Conservation (phyloP, 1,284 basidiomycete genomes). For the Porodaedalea pini region DNA sequence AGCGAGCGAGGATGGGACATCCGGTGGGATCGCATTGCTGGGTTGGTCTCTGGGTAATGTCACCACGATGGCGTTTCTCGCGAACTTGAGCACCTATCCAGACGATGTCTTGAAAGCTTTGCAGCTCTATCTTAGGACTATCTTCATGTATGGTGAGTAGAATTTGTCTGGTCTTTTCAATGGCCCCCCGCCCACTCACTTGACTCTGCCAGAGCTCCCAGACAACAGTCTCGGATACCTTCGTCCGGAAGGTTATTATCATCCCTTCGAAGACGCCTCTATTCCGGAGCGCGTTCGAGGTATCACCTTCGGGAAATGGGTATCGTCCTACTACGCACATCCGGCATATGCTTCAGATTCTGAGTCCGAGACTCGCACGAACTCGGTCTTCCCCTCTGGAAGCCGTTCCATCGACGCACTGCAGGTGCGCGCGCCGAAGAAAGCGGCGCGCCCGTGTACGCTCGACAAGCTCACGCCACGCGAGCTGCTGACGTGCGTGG, state of each 20-base stretch:
- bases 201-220: slow-evolving; percentile 10
- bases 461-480: slow-evolving; percentile 7
- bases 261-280: slow-evolving; percentile 10
- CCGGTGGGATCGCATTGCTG: slow-evolving; percentile 16
- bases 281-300: slow-evolving; percentile 8
- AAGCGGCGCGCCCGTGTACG: slow-evolving; percentile 1
- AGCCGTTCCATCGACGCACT: not conserved
- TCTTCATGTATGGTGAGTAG: slow-evolving; percentile 18
- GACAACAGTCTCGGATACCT: slow-evolving; percentile 9
- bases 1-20: not conserved
- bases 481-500: slow-evolving; percentile 6
- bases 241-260: slow-evolving; percentile 13
- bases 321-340: slow-evolving; percentile 14
- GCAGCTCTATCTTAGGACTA: slow-evolving; percentile 10
- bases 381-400: not conserved
- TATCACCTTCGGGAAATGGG: slow-evolving; percentile 8
- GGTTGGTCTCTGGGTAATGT: slow-evolving; percentile 19
- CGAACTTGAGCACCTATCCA: not conserved
- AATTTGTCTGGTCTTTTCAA: not conserved
- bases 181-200: too few relatives aligned
- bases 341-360: slow-evolving; percentile 5
- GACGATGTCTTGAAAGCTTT: not conserved
- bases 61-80: slow-evolving; percentile 15
- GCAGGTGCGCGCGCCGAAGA: slow-evolving; percentile 13
- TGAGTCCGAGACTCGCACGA: not conserved